Conservation (phyloP, 257 asterid species). For the Solanum dulcamara region DNA sequence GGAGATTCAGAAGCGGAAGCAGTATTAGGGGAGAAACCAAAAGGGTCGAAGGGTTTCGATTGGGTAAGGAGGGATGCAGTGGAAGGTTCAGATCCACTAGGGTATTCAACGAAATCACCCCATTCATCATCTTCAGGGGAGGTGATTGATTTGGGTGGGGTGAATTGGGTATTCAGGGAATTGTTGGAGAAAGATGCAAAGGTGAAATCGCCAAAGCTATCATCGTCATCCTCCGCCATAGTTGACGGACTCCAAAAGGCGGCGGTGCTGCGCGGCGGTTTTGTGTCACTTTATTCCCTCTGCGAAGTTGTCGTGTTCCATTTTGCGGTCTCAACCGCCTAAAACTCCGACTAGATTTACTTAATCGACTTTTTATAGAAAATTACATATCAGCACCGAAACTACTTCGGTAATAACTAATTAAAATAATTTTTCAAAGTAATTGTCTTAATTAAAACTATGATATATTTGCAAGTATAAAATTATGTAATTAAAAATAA, state of each 20-base stretch:
- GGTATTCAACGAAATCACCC: constrained; percentile 69
- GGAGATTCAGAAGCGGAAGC: constrained; percentile 4
- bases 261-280: neutral
- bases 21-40: neutral
- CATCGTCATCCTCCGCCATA: constrained; percentile 70
- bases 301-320: neutral
- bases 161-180: constrained; percentile 12
- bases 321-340: neutral
- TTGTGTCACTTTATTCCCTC: neutral
- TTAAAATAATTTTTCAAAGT: neutral
- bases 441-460: too few relatives aligned
- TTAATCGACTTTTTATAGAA: neutral
- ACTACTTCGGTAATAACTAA: neutral
- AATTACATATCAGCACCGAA: neutral
- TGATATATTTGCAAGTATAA: neutral
- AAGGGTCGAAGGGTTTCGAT: constrained; percentile 24
- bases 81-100: constrained; percentile 23
- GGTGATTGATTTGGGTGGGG: constrained; percentile 3
- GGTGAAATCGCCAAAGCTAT: constrained; percentile 62
- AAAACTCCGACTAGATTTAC: neutral
- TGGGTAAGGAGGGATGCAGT: constrained; percentile 12
- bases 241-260: neutral
- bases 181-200: constrained; percentile 36
- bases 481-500: neutral
- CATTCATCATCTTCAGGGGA: constrained; percentile 40